Conservation (phyloP, 108 stramenopile species). For the Skeletonema grethae region DNA sequence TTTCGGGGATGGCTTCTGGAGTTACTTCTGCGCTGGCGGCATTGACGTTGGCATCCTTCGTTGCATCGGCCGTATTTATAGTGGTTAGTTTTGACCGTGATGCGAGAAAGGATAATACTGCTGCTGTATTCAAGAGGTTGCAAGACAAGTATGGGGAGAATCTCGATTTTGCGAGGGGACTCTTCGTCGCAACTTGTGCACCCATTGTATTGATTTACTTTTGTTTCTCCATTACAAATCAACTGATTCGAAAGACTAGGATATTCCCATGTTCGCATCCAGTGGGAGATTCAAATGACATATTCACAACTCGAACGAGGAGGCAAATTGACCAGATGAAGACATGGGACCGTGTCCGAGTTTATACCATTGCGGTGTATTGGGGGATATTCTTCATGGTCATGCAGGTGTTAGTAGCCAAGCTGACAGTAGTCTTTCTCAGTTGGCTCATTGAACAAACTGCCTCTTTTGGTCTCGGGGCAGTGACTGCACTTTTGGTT, state of each 20-base stretch:
- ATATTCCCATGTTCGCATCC: conserved; percentile 36
- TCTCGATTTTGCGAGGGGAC: conserved; percentile 41
- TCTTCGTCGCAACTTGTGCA: conserved; percentile 34
- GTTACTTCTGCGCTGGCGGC: conserved; percentile 37
- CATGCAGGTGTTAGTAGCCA: conserved; percentile 48
- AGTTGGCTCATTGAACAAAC: conserved; percentile 41
- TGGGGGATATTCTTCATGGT: conserved; percentile 56
- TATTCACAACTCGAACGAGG: conserved; percentile 30
- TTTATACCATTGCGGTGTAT: conserved; percentile 46
- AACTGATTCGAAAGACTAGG: conserved; percentile 29
- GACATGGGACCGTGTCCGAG: conserved; percentile 48
- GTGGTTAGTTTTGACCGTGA: conserved; percentile 26
- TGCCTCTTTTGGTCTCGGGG: conserved; percentile 19
- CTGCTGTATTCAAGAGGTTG: conserved; percentile 24
- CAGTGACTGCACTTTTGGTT: conserved; percentile 47
- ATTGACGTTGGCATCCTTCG: conserved; percentile 49
- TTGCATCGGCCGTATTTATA: conserved; percentile 45
- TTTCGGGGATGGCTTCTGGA: conserved; percentile 51
- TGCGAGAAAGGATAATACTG: conserved; percentile 20
- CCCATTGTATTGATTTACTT: conserved; percentile 47
- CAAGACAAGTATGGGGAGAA: conserved; percentile 42
- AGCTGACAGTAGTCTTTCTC: conserved; percentile 59
- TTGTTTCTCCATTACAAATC: conserved; percentile 43
- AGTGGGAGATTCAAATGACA: conserved; percentile 16
- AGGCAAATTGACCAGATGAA: conserved; percentile 32